Conservation (phyloP, 768 basidiomycete genomes). For the Rhodotorula paludigena region DNA sequence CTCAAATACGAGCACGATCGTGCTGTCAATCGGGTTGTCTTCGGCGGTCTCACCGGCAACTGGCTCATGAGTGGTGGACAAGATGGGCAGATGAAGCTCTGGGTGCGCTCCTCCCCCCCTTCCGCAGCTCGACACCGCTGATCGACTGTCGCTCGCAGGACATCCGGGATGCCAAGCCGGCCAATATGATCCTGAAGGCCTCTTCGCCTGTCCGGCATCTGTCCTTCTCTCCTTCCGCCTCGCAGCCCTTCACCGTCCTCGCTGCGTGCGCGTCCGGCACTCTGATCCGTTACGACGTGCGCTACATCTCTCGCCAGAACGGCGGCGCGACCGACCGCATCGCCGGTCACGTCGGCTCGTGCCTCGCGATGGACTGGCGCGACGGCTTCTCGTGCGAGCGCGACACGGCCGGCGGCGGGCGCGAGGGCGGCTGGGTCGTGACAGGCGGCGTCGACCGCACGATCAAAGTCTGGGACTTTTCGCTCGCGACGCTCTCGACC, state of each 20-base stretch:
- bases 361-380: constrained; percentile 39
- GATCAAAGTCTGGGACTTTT: constrained; percentile 41
- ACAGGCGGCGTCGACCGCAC: constrained; percentile 39
- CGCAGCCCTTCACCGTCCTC: constrained; percentile 34
- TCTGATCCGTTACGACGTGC: constrained; percentile 38
- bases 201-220: constrained; percentile 37
- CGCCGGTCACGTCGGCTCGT: constrained; percentile 34
- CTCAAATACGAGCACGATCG: constrained; percentile 39
- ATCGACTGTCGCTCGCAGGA: constrained; percentile 16
- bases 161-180: constrained; percentile 25
- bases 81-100: constrained; percentile 40
- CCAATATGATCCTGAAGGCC: constrained; percentile 30
- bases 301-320: constrained; percentile 24
- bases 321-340: constrained; percentile 37
- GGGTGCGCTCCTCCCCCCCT: constrained; percentile 18
- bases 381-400: constrained; percentile 25
- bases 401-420: constrained; percentile 20
- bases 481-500: constrained; percentile 20
- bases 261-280: constrained; percentile 36
- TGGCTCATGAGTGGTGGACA: constrained; percentile 39
- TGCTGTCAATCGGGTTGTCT: constrained; percentile 38
- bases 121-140: no score
- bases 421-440: constrained; percentile 40
- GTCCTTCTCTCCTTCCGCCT: constrained; percentile 36
- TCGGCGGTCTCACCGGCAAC: constrained; percentile 36